phyloP scores from a whole-genome alignment of 75 land plant genomes.

The Pseudotsuga menziesii region DNA sequence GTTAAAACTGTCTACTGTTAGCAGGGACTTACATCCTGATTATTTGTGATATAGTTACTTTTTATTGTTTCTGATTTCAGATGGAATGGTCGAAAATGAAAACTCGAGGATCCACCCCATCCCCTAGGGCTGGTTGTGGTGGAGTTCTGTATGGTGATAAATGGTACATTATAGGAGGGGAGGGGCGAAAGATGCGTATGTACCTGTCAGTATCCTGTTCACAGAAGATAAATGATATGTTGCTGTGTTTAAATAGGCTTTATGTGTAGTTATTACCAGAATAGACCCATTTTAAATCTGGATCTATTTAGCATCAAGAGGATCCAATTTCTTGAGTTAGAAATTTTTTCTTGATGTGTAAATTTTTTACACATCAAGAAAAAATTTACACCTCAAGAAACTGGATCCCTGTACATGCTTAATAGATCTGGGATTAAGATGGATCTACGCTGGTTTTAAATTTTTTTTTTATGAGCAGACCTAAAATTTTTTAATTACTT shows the following conservation, averaged over 20 bases:
- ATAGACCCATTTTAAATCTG: too few relatives aligned
- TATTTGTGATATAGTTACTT: not conserved
- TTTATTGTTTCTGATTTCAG: conserved; percentile 26
- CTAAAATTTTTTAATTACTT: too few relatives aligned
- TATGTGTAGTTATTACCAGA: not conserved
- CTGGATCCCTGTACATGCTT: too few relatives aligned
- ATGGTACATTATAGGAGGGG: conserved; percentile 96
- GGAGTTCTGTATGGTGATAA: conserved; percentile 76
- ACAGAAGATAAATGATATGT: not conserved
- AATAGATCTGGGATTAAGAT: too few relatives aligned
- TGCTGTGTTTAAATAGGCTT: not conserved
- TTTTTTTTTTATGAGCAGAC: too few relatives aligned
- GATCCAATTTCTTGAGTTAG: too few relatives aligned
- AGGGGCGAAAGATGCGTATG: conserved; percentile 68
- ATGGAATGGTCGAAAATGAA: conserved; percentile 94
- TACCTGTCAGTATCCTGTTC: conserved; percentile 5
- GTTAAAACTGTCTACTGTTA: not conserved
- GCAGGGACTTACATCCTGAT: not conserved
- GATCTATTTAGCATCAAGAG: too few relatives aligned
- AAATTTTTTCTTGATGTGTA: too few relatives aligned
- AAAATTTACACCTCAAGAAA: too few relatives aligned
- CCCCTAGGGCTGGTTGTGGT: conserved; percentile 84
- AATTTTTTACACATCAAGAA: too few relatives aligned
- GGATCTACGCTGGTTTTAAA: too few relatives aligned
- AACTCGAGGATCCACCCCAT: conserved; percentile 64